Evolutionary conservation across 148 eudicot genomes (phyloP), one percentile per base, ranked within the genome.

Genomic region (Cornus suecica): DNA sequence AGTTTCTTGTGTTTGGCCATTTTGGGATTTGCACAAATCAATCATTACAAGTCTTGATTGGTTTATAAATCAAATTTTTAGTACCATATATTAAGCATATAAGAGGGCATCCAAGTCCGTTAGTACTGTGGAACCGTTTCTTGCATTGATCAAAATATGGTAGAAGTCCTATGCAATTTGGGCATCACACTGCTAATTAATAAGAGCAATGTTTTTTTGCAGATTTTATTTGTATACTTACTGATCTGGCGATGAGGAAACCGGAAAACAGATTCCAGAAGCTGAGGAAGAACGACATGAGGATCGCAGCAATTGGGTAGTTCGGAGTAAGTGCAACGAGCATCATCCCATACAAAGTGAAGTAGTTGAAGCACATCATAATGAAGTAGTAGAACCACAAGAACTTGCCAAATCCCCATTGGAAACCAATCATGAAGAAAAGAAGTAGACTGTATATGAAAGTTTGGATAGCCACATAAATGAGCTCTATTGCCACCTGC

Each of bases 191-290:
- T 32, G 5, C 5, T 32, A 32, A 32, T 32, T 37, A 37, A 37
- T 37, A 11, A 13, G 20, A 48, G 15, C 15, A 48, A 13, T 14
- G 54, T 48, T 13, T 48, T 48, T 25, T 18, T 58, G 62, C 24
- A 58, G 18, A 58, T 13, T 0, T 65, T 65, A 3, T 22, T 11
- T 32, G 66, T 72, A 32, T 42, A 68, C 82, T 75, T 63, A 86
- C 88, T 37, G 76, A 78, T 76, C 86, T 80, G 30, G 88, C 65
- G 48, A 86, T 83, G 41, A 86, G 78, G 76, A 86, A 86, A 14
- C 88, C 88, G 5, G 88, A 80, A 80, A 86, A 85, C 70, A 85
- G 76, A 31, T 85, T 85, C 88, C 88, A 85, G 60, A 85, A 85
- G 74, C 74, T 80, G 74, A 86, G 84, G 84, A 86, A 86, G 74